Percentiles rank a stretch among this genome's conserved stretches.
Evolutionary conservation across 2,329 filamentous ascomycete species (phyloP).

Genomic region (Trichophyton benhamiae): DNA sequence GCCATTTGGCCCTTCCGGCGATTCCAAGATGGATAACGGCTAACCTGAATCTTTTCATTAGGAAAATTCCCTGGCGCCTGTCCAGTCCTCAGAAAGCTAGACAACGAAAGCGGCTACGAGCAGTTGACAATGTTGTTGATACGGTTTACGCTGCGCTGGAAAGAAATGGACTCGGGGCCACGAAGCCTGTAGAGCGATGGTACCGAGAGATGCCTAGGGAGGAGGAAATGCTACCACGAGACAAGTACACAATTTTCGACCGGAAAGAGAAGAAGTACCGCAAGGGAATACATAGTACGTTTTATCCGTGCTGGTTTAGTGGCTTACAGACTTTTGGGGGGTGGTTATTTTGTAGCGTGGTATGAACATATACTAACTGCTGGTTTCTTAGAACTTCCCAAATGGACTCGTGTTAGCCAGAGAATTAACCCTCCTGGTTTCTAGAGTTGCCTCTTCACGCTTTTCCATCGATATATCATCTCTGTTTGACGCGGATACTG

Average conservation of each 20-base stretch:
- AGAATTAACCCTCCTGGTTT: constrained; percentile 90
- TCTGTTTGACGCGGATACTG: neutral
- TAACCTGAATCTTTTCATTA: constrained; percentile 18
- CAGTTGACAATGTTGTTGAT: constrained; percentile 77
- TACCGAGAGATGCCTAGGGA: constrained; percentile 93
- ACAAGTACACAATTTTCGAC: constrained; percentile 98
- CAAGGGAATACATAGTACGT: constrained; percentile 94
- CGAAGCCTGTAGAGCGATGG: constrained; percentile 75
- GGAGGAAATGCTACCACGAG: constrained; percentile 84
- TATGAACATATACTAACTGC: constrained; percentile 7
- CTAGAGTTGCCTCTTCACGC: constrained; percentile 35
- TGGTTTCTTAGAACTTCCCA: constrained; percentile 52
- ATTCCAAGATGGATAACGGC: neutral
- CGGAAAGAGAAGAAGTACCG: constrained; percentile 89
- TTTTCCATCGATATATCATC: neutral
- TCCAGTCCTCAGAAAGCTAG: constrained; percentile 82
- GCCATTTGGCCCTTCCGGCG: neutral
- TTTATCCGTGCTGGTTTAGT: neutral
- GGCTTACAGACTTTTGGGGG: neutral
- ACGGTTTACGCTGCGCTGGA: constrained; percentile 68
- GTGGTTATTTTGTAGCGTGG: neutral
- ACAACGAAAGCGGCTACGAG: constrained; percentile 68
- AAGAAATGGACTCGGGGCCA: constrained; percentile 56
- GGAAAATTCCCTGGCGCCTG: constrained; percentile 96
- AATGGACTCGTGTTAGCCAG: constrained; percentile 95